A percentile compares a stretch with the other conserved stretches of the same genome.
These are phyloP conservation scores for Euryodendron excelsum DNA, from an alignment of 148 eudicot genomes.

Conservation along the genomic window DNA sequence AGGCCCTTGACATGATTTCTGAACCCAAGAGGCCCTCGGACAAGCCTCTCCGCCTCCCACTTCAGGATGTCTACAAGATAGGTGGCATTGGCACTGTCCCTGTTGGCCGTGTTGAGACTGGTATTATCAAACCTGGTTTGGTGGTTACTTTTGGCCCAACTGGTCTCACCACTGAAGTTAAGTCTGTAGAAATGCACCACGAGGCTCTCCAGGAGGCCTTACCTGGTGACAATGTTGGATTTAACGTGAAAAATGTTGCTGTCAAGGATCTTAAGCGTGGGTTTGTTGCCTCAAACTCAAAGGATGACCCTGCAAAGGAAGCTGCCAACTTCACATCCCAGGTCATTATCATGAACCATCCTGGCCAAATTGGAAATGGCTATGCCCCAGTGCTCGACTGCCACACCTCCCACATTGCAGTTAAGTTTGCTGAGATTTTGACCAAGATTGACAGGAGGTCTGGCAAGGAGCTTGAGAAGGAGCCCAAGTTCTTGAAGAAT, in stretches of 20 bases:
- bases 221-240: slow-evolving; percentile 30
- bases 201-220: slow-evolving; percentile 25
- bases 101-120: slow-evolving; percentile 30
- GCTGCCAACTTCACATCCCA: slow-evolving; percentile 28
- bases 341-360: slow-evolving; percentile 31
- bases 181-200: slow-evolving; percentile 29
- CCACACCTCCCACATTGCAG: slow-evolving; percentile 31
- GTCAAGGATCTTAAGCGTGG: slow-evolving; percentile 31
- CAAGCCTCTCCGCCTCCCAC: slow-evolving; percentile 34
- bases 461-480: slow-evolving; percentile 31
- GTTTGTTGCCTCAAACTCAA: slow-evolving; percentile 26
- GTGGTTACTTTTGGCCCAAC: slow-evolving; percentile 27
- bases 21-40: slow-evolving; percentile 31
- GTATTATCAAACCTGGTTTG: slow-evolving; percentile 20
- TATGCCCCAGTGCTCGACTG: slow-evolving; percentile 30
- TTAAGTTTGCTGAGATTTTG: slow-evolving; percentile 27
- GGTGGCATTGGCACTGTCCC: slow-evolving; percentile 30
- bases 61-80: slow-evolving; percentile 30
- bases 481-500: slow-evolving; percentile 28
- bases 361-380: slow-evolving; percentile 28
- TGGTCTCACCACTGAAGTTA: slow-evolving; percentile 27
- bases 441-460: slow-evolving; percentile 35
- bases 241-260: slow-evolving; percentile 30
- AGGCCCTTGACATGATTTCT: slow-evolving; percentile 23
- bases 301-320: slow-evolving; percentile 30